Conservation (phyloP, 257 asterid genomes). For the Knoxia roxburghii region DNA sequence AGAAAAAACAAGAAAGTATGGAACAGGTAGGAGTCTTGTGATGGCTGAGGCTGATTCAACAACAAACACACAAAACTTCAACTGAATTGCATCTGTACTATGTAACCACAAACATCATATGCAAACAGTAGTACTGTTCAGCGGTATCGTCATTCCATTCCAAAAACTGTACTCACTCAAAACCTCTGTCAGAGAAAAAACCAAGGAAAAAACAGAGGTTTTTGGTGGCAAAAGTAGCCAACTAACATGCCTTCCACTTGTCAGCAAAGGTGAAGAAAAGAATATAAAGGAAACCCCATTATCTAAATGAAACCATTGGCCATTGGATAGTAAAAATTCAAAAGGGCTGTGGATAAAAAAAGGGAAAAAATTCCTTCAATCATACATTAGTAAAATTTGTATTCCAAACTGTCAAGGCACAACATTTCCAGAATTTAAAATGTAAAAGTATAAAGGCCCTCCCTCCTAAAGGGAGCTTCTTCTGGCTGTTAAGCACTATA, state of each 20-base stretch:
- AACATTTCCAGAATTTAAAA: conserved; percentile 25
- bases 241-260: conserved; percentile 64
- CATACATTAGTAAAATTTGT: conserved; percentile 43
- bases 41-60: conserved; percentile 1
- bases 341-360: conserved; percentile 27
- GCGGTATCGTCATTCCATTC: conserved; percentile 25
- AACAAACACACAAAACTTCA: conserved; percentile 2
- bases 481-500: conserved; percentile 24
- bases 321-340: conserved; percentile 20
- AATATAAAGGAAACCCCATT: conserved; percentile 30
- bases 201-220: conserved; percentile 19
- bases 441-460: conserved; percentile 20
- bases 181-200: conserved; percentile 25
- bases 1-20: conserved; percentile 8
- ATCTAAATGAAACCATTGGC: conserved; percentile 13
- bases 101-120: conserved; percentile 6
- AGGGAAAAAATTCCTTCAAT: conserved; percentile 42
- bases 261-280: conserved; percentile 52
- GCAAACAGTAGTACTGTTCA: conserved; percentile 21
- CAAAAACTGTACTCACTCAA: conserved; percentile 25
- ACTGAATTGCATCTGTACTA: conserved; percentile 6
- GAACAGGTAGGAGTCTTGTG: not conserved
- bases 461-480: conserved; percentile 17
- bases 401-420: conserved; percentile 8
- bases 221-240: conserved; percentile 43